phyloP scores from a whole-genome alignment of 73 alveolate genomes.

The Paramecium tetraurelia region DNA sequence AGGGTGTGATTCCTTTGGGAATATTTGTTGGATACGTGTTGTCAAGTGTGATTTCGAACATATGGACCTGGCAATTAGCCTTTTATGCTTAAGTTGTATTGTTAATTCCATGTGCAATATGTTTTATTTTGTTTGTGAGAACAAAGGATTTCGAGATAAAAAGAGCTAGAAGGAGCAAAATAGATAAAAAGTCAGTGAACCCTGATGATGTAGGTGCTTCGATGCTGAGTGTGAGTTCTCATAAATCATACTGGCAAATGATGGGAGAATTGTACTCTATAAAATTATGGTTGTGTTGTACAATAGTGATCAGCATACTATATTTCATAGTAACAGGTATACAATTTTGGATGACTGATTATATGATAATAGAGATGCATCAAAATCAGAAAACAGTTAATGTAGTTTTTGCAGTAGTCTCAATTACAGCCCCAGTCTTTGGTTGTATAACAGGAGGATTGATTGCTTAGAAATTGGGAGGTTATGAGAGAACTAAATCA shows the following conservation, averaged over 20 bases:
- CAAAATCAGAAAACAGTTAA: constrained; percentile 68
- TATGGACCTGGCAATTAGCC: constrained; percentile 11
- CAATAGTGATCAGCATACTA: constrained; percentile 79
- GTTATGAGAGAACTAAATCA: constrained; percentile 82
- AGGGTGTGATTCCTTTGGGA: constrained; percentile 60
- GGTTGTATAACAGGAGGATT: constrained; percentile 85
- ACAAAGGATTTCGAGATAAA: constrained; percentile 39
- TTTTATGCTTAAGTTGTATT: constrained; percentile 4
- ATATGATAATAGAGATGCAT: constrained; percentile 77
- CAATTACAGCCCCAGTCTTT: constrained; percentile 89
- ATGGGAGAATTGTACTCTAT: background rate
- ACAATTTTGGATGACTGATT: constrained; percentile 94
- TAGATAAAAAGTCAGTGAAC: background rate
- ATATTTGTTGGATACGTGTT: constrained; percentile 58
- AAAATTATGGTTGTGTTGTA: constrained; percentile 52
- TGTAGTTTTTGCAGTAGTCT: constrained; percentile 72
- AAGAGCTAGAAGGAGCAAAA: background rate
- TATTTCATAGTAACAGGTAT: constrained; percentile 92
- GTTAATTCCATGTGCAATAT: background rate
- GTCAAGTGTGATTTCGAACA: constrained; percentile 28
- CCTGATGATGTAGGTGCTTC: background rate
- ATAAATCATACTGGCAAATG: background rate
- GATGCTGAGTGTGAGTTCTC: background rate
- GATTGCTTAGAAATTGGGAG: constrained; percentile 83
- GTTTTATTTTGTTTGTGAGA: background rate